Evolutionary conservation across 805 yeast species (phyloP), one percentile per base, ranked within the genome.

Genomic region (Kodamaea nitidulidarum): DNA sequence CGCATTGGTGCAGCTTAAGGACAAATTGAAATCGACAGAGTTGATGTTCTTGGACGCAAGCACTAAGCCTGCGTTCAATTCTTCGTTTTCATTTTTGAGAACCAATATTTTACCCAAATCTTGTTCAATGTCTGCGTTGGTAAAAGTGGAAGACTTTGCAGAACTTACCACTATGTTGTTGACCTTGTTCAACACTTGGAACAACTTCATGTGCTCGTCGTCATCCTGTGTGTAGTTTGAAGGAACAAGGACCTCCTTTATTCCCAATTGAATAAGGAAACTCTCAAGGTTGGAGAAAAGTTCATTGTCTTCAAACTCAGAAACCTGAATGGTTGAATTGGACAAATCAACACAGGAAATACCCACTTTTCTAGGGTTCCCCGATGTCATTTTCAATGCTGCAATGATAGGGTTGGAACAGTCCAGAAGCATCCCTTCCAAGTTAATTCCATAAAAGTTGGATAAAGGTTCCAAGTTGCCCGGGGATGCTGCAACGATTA

Each of bases 301-400:
- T 35, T 91, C 98, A 54, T 87, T 88, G 57, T 93, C 99, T 7
- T 75, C 75, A 47, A 91, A 84, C 55, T 90, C 95, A 12, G 82
- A 63, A 36, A 88, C 63, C 15, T 93, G 88, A 22, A 93, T 69
- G 22, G 70, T 68, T 44, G 76, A 75, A 34, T 75, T 70, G 50
- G 80, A 80, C 27, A 87, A 77, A 55, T 93, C 95, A 21, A 87
- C 71, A 52, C 85, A 84, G 37, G 93, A 75, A 16, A 87, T 76
- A 0, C 97, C 98, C 12, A 93, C 72, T 36, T 70, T 73, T 44
- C 66, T 73, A 20, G 70, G 60, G 21, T 63, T 56, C 2, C 68
- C 61, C 16, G 66, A 48, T 15, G 41, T 52, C 38, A 56, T 58
- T 42, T 65, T 68, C 26, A 69, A 48, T n/a, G 62, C 60, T 2